phyloP scores from a whole-genome alignment of 768 basidiomycete genomes.

The Boletus patriciae region DNA sequence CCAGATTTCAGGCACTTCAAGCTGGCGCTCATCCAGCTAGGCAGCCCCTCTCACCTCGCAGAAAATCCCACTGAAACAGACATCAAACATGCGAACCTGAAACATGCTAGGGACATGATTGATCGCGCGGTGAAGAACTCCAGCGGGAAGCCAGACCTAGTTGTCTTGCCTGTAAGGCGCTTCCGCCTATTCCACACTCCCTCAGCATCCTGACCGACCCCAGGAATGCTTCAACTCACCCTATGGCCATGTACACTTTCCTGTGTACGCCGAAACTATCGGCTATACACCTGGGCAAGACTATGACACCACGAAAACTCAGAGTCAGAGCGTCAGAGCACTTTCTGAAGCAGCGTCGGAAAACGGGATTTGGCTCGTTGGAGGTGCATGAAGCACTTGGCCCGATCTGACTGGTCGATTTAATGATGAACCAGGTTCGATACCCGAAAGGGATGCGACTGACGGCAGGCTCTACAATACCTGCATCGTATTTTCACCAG shows the following conservation, averaged over 20 bases:
- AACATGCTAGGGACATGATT: constrained; percentile 80
- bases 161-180: constrained; percentile 76
- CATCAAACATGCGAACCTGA: constrained; percentile 72
- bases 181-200: not conserved
- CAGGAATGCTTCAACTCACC: constrained; percentile 91
- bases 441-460: constrained; percentile 74
- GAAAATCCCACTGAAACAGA: constrained; percentile 31
- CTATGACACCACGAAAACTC: constrained; percentile 54
- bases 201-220: not conserved
- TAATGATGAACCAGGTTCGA: constrained; percentile 63
- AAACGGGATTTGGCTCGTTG: constrained; percentile 84
- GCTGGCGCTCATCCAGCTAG: constrained; percentile 88
- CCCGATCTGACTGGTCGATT: not conserved
- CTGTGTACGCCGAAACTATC: constrained; percentile 79
- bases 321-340: constrained; percentile 79
- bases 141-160: constrained; percentile 62
- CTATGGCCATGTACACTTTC: constrained; percentile 78
- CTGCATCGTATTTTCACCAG: constrained; percentile 83
- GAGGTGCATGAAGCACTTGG: constrained; percentile 52
- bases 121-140: constrained; percentile 56
- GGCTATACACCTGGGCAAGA: constrained; percentile 55
- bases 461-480: constrained; percentile 87
- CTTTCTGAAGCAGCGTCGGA: constrained; percentile 80
- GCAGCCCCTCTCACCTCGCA: constrained; percentile 52
- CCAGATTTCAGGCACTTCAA: constrained; percentile 67